These are phyloP conservation scores for Gentiana macrophylla DNA, from an alignment of 257 asterid genomes.

Conservation along the genomic window DNA sequence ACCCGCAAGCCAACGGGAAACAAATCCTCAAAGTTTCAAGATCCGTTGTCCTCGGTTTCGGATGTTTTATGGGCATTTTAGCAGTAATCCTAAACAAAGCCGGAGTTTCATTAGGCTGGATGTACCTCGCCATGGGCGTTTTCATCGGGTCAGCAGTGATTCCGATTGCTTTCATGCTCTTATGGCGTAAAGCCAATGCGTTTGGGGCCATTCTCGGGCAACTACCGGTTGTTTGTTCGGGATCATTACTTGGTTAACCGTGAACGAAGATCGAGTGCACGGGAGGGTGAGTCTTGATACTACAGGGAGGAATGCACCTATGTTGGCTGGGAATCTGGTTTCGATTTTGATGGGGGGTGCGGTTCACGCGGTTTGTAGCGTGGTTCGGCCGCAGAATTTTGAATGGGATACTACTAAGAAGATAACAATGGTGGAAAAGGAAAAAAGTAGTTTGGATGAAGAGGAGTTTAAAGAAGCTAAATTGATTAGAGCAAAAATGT, in stretches of 20 bases:
- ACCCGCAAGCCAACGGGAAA: conserved; percentile 72
- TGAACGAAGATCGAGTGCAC: conserved; percentile 47
- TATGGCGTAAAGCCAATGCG: conserved; percentile 79
- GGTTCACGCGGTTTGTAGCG: conserved; percentile 62
- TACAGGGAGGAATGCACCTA: conserved; percentile 83
- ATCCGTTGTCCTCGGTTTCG: conserved; percentile 46
- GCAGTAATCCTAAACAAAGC: conserved; percentile 82
- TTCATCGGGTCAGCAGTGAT: conserved; percentile 83
- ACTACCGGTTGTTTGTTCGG: conserved; percentile 64
- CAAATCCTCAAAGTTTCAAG: conserved; percentile 72
- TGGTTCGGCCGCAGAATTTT: conserved; percentile 63
- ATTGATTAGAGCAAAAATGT: conserved; percentile 45
- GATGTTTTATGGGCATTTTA: conserved; percentile 77
- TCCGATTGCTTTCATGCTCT: conserved; percentile 89
- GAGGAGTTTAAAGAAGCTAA: conserved; percentile 72
- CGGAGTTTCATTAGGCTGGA: conserved; percentile 87
- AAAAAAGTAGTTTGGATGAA: conserved; percentile 31
- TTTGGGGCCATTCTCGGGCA: conserved; percentile 71
- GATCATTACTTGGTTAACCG: conserved; percentile 71
- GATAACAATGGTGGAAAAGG: conserved; percentile 82
- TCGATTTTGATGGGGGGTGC: conserved; percentile 75
- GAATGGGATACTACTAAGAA: conserved; percentile 77
- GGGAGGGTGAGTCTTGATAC: conserved; percentile 82
- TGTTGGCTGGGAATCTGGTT: conserved; percentile 86
- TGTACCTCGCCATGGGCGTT: conserved; percentile 88